Base-by-base conservation (phyloP, 2,329 filamentous ascomycete species). In the Colletotrichum sp. region DNA sequence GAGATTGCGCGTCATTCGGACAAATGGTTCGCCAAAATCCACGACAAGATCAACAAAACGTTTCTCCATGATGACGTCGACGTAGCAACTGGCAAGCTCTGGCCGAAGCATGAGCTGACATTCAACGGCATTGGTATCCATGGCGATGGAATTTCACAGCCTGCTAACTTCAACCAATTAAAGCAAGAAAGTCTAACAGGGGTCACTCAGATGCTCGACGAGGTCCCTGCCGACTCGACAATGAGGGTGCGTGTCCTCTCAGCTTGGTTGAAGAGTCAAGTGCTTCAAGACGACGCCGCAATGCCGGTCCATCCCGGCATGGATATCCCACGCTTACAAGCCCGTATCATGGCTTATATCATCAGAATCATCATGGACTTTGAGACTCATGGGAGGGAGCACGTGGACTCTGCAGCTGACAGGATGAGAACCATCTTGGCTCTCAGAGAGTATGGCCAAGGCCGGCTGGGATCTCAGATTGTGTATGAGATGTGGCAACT, bases 401-500 rank as follows among this genome's bases (percentile, higher is more conserved):
- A 57, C 12, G 32, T 21, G 4, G 58, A 60, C n/a, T 66, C 65
- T 24, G 67, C 70, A 48, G 43, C 72, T 63, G 64, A 73, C 30
- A 57, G 26, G 66, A 57, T 72, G 26, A 68, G 70, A 18, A 67
- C 38, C 16, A 60, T 75, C 12, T 10, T 78, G 24, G 68, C 75
- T 32, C 71, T 79, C 13, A 72, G 77, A 32, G 68, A 77, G 32
- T 78, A 77, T 38, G 76, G 69, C 5, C 70, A 78, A 63, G 76
- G 69, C 24, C 32, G 58, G 8, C 28, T 67, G 5, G 74, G 77
- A 48, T 77, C 77, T 58, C 73, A 72, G 36, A 64, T 78, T 9
- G 58, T 78, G 43, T 66, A 65, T 13, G 76, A 79, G 32, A 64
- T 78, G 69, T 78, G 78, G 76, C 74, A 72, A 26, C 71, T 78